Evolutionary conservation across 371 early-diverging fungal species (phyloP).

Genomic region (Choanephora cucurbitarum): DNA sequence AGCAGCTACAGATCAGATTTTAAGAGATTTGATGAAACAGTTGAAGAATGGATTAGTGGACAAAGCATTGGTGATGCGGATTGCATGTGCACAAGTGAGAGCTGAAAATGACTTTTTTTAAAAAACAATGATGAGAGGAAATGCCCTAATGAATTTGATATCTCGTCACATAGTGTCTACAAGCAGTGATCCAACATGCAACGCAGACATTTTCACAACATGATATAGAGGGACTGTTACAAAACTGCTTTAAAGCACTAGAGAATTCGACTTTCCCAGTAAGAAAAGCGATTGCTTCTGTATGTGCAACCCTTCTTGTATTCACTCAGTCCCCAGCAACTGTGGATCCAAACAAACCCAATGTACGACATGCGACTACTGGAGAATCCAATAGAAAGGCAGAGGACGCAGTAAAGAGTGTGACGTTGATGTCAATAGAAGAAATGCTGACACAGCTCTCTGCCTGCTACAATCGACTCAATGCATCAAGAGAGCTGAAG

Average conservation of each 20-base stretch:
- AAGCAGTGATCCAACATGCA: constrained; percentile 52
- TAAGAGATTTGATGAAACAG: constrained; percentile 77
- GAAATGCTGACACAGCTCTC: constrained; percentile 74
- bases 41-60: constrained; percentile 71
- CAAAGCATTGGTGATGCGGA: constrained; percentile 73
- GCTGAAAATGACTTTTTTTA: too few relatives aligned
- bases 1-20: constrained; percentile 68
- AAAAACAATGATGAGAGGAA: background rate
- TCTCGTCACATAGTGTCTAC: constrained; percentile 46
- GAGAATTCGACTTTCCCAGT: constrained; percentile 69
- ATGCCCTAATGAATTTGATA: too few relatives aligned
- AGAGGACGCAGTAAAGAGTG: constrained; percentile 27
- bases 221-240: constrained; percentile 68
- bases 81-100: constrained; percentile 74
- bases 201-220: constrained; percentile 50
- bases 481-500: constrained; percentile 70
- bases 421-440: constrained; percentile 59
- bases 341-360: constrained; percentile 40
- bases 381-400: constrained; percentile 34
- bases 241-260: constrained; percentile 63
- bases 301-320: constrained; percentile 63
- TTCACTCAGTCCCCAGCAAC: constrained; percentile 54
- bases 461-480: constrained; percentile 57
- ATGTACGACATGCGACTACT: constrained; percentile 47
- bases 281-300: constrained; percentile 65